Evolutionary conservation across 169 alveolate species (phyloP).

Genomic region (Plasmodium knowlesi): DNA sequence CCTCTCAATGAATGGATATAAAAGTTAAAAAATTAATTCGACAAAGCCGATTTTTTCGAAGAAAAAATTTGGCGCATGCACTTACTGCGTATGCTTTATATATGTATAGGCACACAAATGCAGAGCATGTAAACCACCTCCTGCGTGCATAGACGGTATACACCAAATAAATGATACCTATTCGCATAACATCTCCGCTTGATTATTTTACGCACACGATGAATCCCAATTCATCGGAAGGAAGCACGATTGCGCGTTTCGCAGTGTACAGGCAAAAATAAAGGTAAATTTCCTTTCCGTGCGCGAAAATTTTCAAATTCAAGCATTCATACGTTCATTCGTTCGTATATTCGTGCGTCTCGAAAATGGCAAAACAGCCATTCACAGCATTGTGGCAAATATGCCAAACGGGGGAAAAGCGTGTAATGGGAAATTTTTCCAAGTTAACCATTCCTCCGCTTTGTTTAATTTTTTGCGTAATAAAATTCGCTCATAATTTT

Average conservation of each 20-base stretch:
- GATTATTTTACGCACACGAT: neutral
- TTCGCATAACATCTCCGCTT: neutral
- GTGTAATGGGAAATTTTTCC: neutral
- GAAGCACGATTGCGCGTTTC: neutral
- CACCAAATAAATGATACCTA: neutral
- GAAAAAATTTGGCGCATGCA: neutral
- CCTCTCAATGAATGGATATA: neutral
- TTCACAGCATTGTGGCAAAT: neutral
- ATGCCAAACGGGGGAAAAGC: neutral
- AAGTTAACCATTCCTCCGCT: neutral
- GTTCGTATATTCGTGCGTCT: neutral
- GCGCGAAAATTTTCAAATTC: neutral
- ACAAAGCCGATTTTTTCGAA: neutral
- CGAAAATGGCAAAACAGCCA: neutral
- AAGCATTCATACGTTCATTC: neutral
- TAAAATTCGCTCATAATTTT: neutral
- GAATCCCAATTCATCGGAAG: neutral
- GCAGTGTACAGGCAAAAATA: neutral
- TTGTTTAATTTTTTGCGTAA: neutral
- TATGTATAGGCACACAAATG: neutral
- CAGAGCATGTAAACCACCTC: neutral
- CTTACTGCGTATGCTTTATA: neutral
- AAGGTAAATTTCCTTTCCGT: neutral
- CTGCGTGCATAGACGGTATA: neutral
- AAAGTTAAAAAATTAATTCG: neutral